These are phyloP conservation scores for Pythium sukuiense DNA, from an alignment of 352 stramenopile genomes.

Conservation along the genomic window DNA sequence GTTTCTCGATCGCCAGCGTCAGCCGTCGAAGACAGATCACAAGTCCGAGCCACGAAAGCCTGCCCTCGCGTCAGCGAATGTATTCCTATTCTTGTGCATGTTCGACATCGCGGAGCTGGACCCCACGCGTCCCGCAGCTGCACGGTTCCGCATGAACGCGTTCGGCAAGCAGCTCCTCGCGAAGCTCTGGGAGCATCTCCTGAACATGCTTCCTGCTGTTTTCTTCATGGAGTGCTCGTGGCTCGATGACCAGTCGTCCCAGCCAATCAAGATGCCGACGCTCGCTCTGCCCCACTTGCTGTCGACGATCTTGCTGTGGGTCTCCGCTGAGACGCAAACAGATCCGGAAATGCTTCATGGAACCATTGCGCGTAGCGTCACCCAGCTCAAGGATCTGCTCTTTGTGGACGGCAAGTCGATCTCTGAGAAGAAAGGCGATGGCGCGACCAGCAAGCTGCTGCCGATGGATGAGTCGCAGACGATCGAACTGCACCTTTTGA, in stretches of 20 bases:
- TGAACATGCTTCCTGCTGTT: constrained; percentile 53
- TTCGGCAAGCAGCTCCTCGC: constrained; percentile 42
- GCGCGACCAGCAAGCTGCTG: neutral
- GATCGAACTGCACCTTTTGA: constrained; percentile 13
- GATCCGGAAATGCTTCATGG: neutral
- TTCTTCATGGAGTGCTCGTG: constrained; percentile 70
- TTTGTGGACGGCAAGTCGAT: constrained; percentile 11
- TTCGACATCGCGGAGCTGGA: constrained; percentile 45
- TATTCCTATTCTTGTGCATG: constrained; percentile 54
- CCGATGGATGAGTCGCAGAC: constrained; percentile 1
- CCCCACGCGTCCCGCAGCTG: constrained; percentile 26
- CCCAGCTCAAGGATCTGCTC: constrained; percentile 2
- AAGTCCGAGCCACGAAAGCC: neutral
- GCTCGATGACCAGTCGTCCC: constrained; percentile 52
- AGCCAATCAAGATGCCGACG: constrained; percentile 34
- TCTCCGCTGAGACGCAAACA: constrained; percentile 2
- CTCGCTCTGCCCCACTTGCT: constrained; percentile 59
- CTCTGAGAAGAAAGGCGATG: neutral
- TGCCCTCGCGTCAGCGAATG: constrained; percentile 28
- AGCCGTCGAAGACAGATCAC: neutral
- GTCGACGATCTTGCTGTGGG: constrained; percentile 42
- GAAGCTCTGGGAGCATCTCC: constrained; percentile 44
- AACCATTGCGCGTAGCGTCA: constrained; percentile 1
- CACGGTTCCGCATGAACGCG: constrained; percentile 43
- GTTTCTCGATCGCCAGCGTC: neutral